These are phyloP conservation scores for Paecilomyces niveus DNA, from an alignment of 2,329 filamentous ascomycete genomes.

Conservation along the genomic window DNA sequence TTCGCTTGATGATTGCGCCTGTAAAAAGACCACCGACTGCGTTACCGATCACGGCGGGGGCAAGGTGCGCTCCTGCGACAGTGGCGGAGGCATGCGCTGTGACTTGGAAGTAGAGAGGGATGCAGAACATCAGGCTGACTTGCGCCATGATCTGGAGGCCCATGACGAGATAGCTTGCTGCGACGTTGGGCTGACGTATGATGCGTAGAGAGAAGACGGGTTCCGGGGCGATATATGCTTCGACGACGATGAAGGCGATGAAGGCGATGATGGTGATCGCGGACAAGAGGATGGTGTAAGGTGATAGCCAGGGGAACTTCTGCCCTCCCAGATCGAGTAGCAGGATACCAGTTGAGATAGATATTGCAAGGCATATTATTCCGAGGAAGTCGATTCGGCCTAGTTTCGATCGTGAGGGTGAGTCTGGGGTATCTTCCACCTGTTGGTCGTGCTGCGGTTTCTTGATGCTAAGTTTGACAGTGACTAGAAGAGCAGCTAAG, in stretches of 20 bases:
- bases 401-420: slow-evolving; percentile 27
- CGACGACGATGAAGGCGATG: slow-evolving; percentile 21
- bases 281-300: slow-evolving; percentile 11
- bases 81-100: slow-evolving; percentile 53
- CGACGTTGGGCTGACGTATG: slow-evolving; percentile 22
- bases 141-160: slow-evolving; percentile 53
- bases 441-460: not conserved
- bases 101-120: slow-evolving; percentile 65
- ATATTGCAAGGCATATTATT: slow-evolving; percentile 37
- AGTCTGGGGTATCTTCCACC: slow-evolving; percentile 1
- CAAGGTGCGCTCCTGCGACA: slow-evolving; percentile 52
- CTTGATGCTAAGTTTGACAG: slow-evolving; percentile 28
- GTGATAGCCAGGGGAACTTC: slow-evolving; percentile 26
- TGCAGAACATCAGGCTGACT: slow-evolving; percentile 55
- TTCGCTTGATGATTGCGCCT: slow-evolving; percentile 51
- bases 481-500: slow-evolving; percentile 43
- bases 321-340: slow-evolving; percentile 45
- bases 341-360: slow-evolving; percentile 40
- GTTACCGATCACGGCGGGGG: slow-evolving; percentile 63
- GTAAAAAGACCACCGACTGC: slow-evolving; percentile 55
- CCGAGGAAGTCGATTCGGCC: slow-evolving; percentile 55
- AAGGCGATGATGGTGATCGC: slow-evolving; percentile 6
- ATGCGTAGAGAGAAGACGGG: slow-evolving; percentile 31
- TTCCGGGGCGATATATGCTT: slow-evolving; percentile 23
- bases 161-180: slow-evolving; percentile 34